Percentiles rank a stretch among this genome's conserved stretches.
These are phyloP conservation scores for Biscogniauxia marginata DNA, from an alignment of 2,329 filamentous ascomycete species.

Conservation along the genomic window DNA sequence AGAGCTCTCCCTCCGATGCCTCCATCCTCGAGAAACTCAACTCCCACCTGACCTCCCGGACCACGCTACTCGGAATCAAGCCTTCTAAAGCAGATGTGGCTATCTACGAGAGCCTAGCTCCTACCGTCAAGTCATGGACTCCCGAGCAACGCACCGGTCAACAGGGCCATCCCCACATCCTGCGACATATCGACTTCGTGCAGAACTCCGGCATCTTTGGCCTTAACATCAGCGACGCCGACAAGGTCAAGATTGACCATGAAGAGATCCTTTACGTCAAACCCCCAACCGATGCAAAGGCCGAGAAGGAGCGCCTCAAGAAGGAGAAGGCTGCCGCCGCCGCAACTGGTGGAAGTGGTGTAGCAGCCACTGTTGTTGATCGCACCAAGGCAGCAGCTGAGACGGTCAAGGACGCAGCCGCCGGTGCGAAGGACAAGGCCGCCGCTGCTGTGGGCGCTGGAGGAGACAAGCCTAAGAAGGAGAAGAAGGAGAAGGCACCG, in stretches of 20 bases:
- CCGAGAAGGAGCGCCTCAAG: conserved; percentile 95
- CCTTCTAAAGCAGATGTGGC: conserved; percentile 84
- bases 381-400: conserved; percentile 61
- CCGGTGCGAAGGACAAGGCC: conserved; percentile 53
- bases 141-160: conserved; percentile 86
- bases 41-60: conserved; percentile 81
- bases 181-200: conserved; percentile 90
- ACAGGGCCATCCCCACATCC: conserved; percentile 84
- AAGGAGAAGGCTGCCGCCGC: conserved; percentile 82
- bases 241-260: conserved; percentile 77
- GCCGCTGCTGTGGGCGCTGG: conserved; percentile 43
- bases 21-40: conserved; percentile 78
- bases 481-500: conserved; percentile 86
- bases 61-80: conserved; percentile 85
- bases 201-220: conserved; percentile 81
- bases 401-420: conserved; percentile 50
- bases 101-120: conserved; percentile 75
- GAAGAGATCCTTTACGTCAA: conserved; percentile 84
- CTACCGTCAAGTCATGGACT: conserved; percentile 75
- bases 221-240: conserved; percentile 64
- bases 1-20: conserved; percentile 57
- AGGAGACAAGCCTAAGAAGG: conserved; percentile 63
- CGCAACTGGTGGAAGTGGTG: conserved; percentile 36
- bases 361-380: conserved; percentile 50
- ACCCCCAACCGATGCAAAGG: conserved; percentile 85